Percentiles rank a stretch among this genome's conserved stretches.
Evolutionary conservation across 192 early-diverging fungal species (phyloP).

Genomic region (Coemansia sp.): DNA sequence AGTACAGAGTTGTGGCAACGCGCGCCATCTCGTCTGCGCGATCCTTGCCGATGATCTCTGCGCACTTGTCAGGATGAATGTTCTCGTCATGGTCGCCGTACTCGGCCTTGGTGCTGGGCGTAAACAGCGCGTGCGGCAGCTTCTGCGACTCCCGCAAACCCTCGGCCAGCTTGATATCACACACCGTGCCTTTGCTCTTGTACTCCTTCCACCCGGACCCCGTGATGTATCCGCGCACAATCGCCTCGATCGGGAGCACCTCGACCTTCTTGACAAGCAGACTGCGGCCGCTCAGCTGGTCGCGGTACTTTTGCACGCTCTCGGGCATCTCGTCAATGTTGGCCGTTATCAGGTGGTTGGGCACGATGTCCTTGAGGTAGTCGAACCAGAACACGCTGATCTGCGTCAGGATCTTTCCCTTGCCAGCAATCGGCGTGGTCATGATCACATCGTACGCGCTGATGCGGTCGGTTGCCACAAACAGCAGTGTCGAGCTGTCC

Average conservation of each 20-base stretch:
- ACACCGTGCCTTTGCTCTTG: constrained; percentile 86
- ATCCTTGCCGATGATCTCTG: constrained; percentile 80
- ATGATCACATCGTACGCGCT: constrained; percentile 98
- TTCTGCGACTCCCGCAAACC: constrained; percentile 84
- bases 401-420: constrained; percentile 97
- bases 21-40: constrained; percentile 74
- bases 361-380: constrained; percentile 80
- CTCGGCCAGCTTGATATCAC: constrained; percentile 81
- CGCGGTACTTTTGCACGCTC: constrained; percentile 81
- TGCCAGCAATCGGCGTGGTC: constrained; percentile 88
- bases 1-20: constrained; percentile 78
- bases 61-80: constrained; percentile 91
- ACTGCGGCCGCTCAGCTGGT: constrained; percentile 84
- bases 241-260: constrained; percentile 95
- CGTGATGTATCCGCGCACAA: constrained; percentile 97
- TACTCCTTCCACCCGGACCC: constrained; percentile 97
- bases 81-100: constrained; percentile 98
- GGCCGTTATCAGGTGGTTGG: constrained; percentile 95
- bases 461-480: constrained; percentile 97
- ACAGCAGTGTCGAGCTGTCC: constrained; percentile 81
- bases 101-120: constrained; percentile 98
- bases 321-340: constrained; percentile 91
- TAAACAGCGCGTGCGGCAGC: constrained; percentile 83
- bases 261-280: constrained; percentile 90
- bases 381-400: constrained; percentile 97